phyloP scores from a whole-genome alignment of 1,284 basidiomycete genomes.

The Kalmanozyma brasiliensis region DNA sequence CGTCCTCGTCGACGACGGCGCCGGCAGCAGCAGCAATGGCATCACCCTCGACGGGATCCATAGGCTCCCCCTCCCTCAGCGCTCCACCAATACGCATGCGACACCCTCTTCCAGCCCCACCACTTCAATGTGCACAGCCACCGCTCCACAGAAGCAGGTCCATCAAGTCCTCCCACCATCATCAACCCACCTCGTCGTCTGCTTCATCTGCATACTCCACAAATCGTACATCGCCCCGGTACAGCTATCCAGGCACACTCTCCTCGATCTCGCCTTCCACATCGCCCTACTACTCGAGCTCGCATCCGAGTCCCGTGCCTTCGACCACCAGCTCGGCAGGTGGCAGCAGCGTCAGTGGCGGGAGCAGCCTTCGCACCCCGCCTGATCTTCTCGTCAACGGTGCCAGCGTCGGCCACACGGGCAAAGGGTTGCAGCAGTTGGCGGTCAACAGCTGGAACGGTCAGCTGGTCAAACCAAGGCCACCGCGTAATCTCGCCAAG shows the following conservation, averaged over 20 bases:
- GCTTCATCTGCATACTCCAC: background rate
- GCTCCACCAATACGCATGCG: slow-evolving; percentile 32
- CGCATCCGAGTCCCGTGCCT: slow-evolving; percentile 26
- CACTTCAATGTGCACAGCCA: slow-evolving; percentile 2
- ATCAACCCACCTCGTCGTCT: slow-evolving; percentile 7
- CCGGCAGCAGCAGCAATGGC: no score
- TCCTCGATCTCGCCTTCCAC: slow-evolving; percentile 15
- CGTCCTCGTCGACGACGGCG: background rate
- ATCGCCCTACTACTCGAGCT: slow-evolving; percentile 27
- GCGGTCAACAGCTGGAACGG: slow-evolving; percentile 44
- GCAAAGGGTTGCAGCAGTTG: background rate
- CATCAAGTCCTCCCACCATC: slow-evolving; percentile 4
- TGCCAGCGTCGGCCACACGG: slow-evolving; percentile 11
- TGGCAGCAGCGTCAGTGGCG: slow-evolving; percentile 2
- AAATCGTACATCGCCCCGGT: background rate
- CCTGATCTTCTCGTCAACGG: slow-evolving; percentile 56
- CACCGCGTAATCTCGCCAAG: slow-evolving; percentile 1
- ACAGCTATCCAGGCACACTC: slow-evolving; percentile 1
- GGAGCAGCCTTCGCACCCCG: slow-evolving; percentile 44
- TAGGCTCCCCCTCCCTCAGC: slow-evolving; percentile 9
- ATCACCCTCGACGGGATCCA: background rate
- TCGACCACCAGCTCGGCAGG: slow-evolving; percentile 2
- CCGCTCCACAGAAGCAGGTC: background rate
- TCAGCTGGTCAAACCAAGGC: slow-evolving; percentile 9
- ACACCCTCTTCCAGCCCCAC: slow-evolving; percentile 14